These are phyloP conservation scores for Lablab purpureus DNA, from an alignment of 306 rosid genomes.

Conservation along the genomic window DNA sequence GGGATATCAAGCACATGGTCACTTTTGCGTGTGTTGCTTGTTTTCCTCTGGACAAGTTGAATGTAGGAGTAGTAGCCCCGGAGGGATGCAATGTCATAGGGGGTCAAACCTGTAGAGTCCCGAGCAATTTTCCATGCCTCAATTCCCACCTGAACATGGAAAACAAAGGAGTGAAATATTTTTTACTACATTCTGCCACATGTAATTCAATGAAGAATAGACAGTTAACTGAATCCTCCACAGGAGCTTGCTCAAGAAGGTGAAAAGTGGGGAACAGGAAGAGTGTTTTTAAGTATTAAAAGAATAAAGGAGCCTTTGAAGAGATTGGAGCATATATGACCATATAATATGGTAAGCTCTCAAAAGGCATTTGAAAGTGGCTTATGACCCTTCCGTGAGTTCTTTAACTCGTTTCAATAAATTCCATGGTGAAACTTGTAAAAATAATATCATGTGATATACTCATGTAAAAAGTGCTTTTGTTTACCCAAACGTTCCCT, in stretches of 20 bases:
- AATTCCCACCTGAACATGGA: constrained; percentile 73
- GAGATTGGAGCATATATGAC: neutral
- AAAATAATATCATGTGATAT: neutral
- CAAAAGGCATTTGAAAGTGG: neutral
- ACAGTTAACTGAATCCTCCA: neutral
- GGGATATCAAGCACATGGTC: constrained; percentile 79
- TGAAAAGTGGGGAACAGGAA: neutral
- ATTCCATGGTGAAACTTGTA: neutral
- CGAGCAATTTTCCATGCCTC: constrained; percentile 80
- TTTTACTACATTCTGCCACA: neutral
- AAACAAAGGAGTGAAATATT: neutral
- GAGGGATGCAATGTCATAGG: constrained; percentile 75
- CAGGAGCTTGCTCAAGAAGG: neutral
- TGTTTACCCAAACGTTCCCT: neutral
- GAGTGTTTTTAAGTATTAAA: neutral
- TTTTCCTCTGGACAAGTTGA: constrained; percentile 74
- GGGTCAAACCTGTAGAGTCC: constrained; percentile 78
- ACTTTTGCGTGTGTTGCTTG: constrained; percentile 50
- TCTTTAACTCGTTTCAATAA: neutral
- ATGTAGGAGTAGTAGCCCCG: constrained; percentile 76
- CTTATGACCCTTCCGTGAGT: neutral
- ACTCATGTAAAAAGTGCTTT: neutral
- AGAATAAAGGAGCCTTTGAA: neutral
- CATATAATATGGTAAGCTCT: neutral
- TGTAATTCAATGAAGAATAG: neutral